Evolutionary conservation across 176 grass and related monocot species (phyloP).

Genomic region (Coix lacrymajobi): DNA sequence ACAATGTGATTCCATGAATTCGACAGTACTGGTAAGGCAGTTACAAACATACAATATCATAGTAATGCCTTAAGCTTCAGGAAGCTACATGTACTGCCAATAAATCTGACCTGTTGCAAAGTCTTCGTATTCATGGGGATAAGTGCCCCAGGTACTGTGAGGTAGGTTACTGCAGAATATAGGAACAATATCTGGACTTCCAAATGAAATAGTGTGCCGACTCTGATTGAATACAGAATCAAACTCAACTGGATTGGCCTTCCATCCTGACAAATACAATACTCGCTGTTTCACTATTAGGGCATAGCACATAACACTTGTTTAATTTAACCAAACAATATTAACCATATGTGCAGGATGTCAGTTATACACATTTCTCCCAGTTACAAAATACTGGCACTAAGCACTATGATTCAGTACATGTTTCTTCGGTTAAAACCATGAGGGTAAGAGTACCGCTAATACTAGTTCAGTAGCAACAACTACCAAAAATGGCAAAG

Average conservation of each 20-base stretch:
- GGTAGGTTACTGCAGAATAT: conserved; percentile 82
- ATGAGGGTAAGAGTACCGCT: not conserved
- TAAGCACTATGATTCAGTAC: not conserved
- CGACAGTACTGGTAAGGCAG: not conserved
- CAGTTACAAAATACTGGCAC: not conserved
- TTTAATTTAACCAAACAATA: not conserved
- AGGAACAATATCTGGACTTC: conserved; percentile 93
- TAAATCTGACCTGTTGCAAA: conserved; percentile 72
- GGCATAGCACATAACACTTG: not conserved
- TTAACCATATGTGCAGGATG: not conserved
- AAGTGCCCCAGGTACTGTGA: conserved; percentile 77
- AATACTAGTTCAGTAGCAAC: not conserved
- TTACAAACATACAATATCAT: not conserved
- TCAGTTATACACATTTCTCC: not conserved
- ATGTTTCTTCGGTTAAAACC: not conserved
- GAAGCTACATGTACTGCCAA: not conserved
- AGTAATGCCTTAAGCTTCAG: not conserved
- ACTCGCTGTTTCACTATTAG: not conserved
- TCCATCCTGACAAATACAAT: conserved; percentile 63
- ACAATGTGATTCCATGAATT: not conserved
- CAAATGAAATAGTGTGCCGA: conserved; percentile 67
- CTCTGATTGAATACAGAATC: conserved; percentile 95
- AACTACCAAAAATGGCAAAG: not conserved
- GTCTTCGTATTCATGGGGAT: conserved; percentile 87
- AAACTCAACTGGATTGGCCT: conserved; percentile 96